A percentile compares a stretch with the other conserved stretches of the same genome.
These are phyloP conservation scores for Thelonectria rubi DNA, from an alignment of 2,329 filamentous ascomycete genomes.

Conservation along the genomic window DNA sequence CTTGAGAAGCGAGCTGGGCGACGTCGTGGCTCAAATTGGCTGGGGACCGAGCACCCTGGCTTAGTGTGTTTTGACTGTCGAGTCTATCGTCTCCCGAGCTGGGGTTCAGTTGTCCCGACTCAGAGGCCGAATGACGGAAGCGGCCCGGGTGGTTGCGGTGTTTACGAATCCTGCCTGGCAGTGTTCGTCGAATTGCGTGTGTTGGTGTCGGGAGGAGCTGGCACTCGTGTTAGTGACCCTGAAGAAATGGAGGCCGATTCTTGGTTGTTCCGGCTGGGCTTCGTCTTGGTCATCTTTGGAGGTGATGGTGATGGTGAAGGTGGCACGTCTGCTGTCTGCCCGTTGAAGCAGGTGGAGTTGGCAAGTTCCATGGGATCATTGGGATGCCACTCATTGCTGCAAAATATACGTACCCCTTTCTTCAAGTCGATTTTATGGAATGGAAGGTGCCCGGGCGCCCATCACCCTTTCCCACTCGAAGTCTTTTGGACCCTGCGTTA, in stretches of 20 bases:
- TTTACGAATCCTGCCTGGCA: not conserved
- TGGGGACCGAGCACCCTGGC: slow-evolving; percentile 29
- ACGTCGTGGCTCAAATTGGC: slow-evolving; percentile 35
- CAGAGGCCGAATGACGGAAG: slow-evolving; percentile 10
- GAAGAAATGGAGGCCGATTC: not conserved
- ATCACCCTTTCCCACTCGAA: slow-evolving; percentile 25
- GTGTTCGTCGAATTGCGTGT: not conserved
- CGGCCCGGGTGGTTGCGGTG: not conserved
- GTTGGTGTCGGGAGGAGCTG: not conserved
- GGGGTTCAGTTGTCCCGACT: slow-evolving; percentile 7
- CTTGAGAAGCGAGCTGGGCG: not conserved
- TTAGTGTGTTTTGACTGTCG: slow-evolving; percentile 29
- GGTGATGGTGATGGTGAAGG: not conserved
- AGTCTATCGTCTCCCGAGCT: slow-evolving; percentile 9
- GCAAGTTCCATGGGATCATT: not conserved
- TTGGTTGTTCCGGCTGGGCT: not conserved
- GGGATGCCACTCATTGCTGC: not conserved
- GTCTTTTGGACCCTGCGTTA: slow-evolving; percentile 37
- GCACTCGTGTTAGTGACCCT: not conserved
- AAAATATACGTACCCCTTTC: slow-evolving; percentile 8
- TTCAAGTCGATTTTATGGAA: not conserved
- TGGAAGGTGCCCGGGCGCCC: slow-evolving; percentile 11
- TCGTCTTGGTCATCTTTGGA: not conserved
- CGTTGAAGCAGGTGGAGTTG: slow-evolving; percentile 13
- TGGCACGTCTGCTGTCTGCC: not conserved